Evolutionary conservation across 108 stramenopile genomes (phyloP), one percentile per base, ranked within the genome.

Genomic region (Nannochloropsis granulata): DNA sequence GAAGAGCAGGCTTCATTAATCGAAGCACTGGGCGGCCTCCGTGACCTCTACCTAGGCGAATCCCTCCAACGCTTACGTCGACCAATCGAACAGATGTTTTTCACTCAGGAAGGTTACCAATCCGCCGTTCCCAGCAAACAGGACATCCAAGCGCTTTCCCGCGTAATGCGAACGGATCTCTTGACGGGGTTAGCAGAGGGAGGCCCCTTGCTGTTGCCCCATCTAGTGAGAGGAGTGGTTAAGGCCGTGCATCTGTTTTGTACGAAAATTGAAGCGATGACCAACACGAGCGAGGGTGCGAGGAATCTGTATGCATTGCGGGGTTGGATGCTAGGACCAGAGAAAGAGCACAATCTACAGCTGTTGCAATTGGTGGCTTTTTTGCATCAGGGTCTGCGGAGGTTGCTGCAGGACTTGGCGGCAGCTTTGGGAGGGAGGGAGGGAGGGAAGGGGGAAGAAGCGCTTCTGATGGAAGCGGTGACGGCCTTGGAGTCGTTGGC

Each of bases 81-180:
- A 13, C 85, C 85, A 21, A 83, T 87, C 34, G 87, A 83, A 85
- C 87, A 87, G 44, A 87, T 87, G 87, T 87, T 87, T 45, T 84
- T 84, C 1, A n/a, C 82, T 44, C 81, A 82, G 42, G 86, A 87
- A 7, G 86, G 86, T 46, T 87, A 87, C 85, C 81, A 81, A 46
- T 84, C 86, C 24, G 84, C 86, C 19, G 84, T 87, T 34, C 86
- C 86, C 71, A 82, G 81, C 85, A 87, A 84, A 84, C 86, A 85
- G 23, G 86, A 87, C 86, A 71, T 87, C 9, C 44, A 44, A 8
- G 79, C 84, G 23, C 83, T 87, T 44, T 44, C 85, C 11, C 45
- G 71, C 21, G 82, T 84, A 84, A 85, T 87, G 80, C 86, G 82
- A 21, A 84, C 81, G 9, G 86, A 87, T 42, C 81, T 86, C 23